Evolutionary conservation across 169 alveolate genomes (phyloP).

Genomic region (Plasmodium falciparum): DNA sequence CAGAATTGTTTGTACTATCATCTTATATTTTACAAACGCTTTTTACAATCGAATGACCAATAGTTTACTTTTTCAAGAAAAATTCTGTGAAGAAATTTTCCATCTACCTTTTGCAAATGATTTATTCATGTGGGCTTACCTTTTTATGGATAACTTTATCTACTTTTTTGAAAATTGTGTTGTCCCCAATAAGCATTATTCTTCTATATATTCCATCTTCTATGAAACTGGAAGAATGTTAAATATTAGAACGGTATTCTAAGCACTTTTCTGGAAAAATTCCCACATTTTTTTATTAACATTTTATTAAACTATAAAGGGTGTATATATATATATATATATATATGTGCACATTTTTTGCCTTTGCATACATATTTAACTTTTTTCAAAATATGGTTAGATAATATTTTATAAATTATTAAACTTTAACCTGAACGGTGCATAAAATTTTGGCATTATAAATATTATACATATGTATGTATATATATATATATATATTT

Average conservation of each 20-base stretch:
- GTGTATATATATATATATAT: conserved; percentile 10
- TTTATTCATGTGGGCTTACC: conserved; percentile 71
- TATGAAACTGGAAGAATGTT: conserved; percentile 70
- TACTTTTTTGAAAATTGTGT: conserved; percentile 61
- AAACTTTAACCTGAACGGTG: conserved; percentile 30
- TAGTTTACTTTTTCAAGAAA: conserved; percentile 60
- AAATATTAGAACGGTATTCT: conserved; percentile 57
- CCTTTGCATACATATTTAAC: no score
- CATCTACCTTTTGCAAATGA: conserved; percentile 66
- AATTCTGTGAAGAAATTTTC: conserved; percentile 59
- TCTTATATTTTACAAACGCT: conserved; percentile 57
- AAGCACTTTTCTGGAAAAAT: neutral
- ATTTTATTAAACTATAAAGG: neutral
- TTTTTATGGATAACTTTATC: conserved; percentile 54
- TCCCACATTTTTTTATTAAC: neutral
- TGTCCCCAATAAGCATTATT: conserved; percentile 51
- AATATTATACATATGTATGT: neutral
- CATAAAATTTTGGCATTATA: conserved; percentile 16
- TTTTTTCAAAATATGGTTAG: no score
- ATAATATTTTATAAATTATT: neutral
- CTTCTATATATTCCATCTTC: conserved; percentile 67
- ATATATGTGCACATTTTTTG: neutral
- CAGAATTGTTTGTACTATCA: conserved; percentile 59
- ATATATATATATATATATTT: neutral
- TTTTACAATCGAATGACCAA: conserved; percentile 70